These are phyloP conservation scores for Craterostigma plantagineum DNA, from an alignment of 257 asterid species.

Conservation along the genomic window DNA sequence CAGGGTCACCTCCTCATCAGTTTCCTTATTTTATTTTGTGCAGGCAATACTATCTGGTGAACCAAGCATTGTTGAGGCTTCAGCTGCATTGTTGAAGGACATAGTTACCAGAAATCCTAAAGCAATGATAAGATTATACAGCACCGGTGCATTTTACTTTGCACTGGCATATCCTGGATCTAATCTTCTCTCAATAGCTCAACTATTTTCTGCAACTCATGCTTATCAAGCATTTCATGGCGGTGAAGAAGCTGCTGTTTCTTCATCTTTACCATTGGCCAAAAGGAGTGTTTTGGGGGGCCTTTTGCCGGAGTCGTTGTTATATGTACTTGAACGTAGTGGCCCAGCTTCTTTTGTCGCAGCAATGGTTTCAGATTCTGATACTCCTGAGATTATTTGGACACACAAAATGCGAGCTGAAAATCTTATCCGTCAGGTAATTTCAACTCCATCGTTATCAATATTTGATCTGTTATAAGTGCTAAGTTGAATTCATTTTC, in stretches of 20 bases:
- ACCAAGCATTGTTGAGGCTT: slow-evolving; percentile 73
- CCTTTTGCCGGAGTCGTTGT: slow-evolving; percentile 92
- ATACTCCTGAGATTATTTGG: slow-evolving; percentile 99
- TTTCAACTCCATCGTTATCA: slow-evolving; percentile 8
- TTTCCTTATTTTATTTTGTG: slow-evolving; percentile 6
- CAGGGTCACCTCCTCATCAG: not conserved
- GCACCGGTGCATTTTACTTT: slow-evolving; percentile 93
- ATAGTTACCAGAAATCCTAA: slow-evolving; percentile 90
- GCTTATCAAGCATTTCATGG: slow-evolving; percentile 98
- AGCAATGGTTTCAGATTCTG: slow-evolving; percentile 98
- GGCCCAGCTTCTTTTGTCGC: slow-evolving; percentile 93
- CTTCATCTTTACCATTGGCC: slow-evolving; percentile 91
- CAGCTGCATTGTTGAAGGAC: slow-evolving; percentile 93
- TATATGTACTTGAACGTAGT: slow-evolving; percentile 92
- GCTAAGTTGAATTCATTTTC: slow-evolving; percentile 11
- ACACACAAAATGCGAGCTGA: slow-evolving; percentile 98
- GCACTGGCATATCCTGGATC: slow-evolving; percentile 98
- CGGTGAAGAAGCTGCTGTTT: slow-evolving; percentile 95
- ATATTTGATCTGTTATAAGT: slow-evolving; percentile 1
- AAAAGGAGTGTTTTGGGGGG: slow-evolving; percentile 98
- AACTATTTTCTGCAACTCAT: slow-evolving; percentile 85
- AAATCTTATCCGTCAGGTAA: slow-evolving; percentile 83
- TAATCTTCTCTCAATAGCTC: slow-evolving; percentile 81
- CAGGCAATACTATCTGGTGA: slow-evolving; percentile 97
- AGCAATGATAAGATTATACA: slow-evolving; percentile 90